phyloP scores from a whole-genome alignment of 352 stramenopile species.

The Thraustochytrium sp. region DNA sequence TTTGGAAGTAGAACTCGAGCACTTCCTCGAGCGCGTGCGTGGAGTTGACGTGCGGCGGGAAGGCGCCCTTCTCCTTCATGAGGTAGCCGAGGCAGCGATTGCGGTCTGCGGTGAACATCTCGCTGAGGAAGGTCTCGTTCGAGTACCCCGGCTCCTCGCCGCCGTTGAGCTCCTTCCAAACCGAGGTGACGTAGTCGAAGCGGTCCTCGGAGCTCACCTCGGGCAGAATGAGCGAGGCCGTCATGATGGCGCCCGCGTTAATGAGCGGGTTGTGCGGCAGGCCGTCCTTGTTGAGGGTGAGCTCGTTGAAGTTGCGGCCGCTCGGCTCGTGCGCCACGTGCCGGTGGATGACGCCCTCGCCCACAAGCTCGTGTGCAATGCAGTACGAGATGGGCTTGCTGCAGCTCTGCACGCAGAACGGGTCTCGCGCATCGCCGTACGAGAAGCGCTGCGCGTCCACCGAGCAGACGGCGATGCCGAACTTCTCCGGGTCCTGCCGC shows the following conservation, averaged over 20 bases:
- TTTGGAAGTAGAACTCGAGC: conserved; percentile 54
- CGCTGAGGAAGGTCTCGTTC: conserved; percentile 52
- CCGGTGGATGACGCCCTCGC: conserved; percentile 48
- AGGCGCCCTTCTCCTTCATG: conserved; percentile 47
- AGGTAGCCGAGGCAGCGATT: conserved; percentile 56
- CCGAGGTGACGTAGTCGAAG: conserved; percentile 51
- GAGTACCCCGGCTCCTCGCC: conserved; percentile 50
- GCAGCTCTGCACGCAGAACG: conserved; percentile 53
- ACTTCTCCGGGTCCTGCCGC: conserved; percentile 50
- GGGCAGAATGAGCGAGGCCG: conserved; percentile 48
- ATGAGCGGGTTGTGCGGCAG: conserved; percentile 55
- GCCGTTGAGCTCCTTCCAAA: conserved; percentile 50
- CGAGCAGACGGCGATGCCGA: conserved; percentile 51
- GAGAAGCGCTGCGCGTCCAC: conserved; percentile 51
- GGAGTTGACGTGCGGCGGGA: conserved; percentile 41
- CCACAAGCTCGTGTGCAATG: conserved; percentile 49
- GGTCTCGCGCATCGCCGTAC: conserved; percentile 46
- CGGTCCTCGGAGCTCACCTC: conserved; percentile 45
- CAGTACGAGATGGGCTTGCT: conserved; percentile 53
- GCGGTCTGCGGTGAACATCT: conserved; percentile 51
- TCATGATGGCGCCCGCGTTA: conserved; percentile 56
- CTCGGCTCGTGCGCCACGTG: conserved; percentile 53
- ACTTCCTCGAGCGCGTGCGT: conserved; percentile 38
- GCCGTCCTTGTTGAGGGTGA: conserved; percentile 49
- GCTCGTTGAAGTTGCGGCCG: conserved; percentile 53